Conservation (phyloP, 352 stramenopile species). For the Phytophthora ramorum region DNA sequence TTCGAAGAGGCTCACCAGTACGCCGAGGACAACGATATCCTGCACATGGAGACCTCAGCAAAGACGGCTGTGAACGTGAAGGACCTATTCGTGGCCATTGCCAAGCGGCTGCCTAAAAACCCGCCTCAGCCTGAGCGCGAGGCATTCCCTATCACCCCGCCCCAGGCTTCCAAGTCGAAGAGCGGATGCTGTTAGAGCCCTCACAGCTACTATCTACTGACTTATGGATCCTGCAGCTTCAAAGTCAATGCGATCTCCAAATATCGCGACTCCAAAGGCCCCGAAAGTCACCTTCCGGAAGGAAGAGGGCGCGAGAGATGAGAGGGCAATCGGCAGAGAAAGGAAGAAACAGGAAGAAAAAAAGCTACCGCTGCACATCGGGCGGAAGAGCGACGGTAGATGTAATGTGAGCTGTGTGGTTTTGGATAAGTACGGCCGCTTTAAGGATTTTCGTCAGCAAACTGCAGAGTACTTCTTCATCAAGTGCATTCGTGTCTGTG, state of each 20-base stretch:
- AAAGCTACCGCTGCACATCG: constrained; percentile 19
- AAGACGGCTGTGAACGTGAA: constrained; percentile 99
- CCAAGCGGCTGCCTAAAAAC: constrained; percentile 86
- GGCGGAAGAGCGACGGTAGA: constrained; percentile 31
- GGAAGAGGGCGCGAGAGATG: constrained; percentile 13
- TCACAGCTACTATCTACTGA: constrained; percentile 37
- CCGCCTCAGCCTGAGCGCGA: constrained; percentile 82
- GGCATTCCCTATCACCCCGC: constrained; percentile 85
- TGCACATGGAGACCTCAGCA: constrained; percentile 99
- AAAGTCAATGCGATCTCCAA: constrained; percentile 34
- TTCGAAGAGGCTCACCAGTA: constrained; percentile 98
- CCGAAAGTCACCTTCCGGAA: constrained; percentile 16
- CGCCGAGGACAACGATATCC: constrained; percentile 98
- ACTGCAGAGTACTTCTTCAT: neutral
- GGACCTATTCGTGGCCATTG: constrained; percentile 98
- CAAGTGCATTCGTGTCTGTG: constrained; percentile 2
- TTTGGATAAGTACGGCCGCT: constrained; percentile 39
- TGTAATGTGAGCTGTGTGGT: constrained; percentile 47
- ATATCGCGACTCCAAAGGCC: constrained; percentile 19
- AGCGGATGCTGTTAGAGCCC: constrained; percentile 78
- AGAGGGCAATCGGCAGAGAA: constrained; percentile 23
- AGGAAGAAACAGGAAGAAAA: constrained; percentile 25
- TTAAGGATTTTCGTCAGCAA: constrained; percentile 32
- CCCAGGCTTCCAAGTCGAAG: constrained; percentile 81
- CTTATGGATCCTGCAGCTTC: constrained; percentile 42